Base-by-base conservation (phyloP, 306 rosid species). In the Albizia julibrissin region DNA sequence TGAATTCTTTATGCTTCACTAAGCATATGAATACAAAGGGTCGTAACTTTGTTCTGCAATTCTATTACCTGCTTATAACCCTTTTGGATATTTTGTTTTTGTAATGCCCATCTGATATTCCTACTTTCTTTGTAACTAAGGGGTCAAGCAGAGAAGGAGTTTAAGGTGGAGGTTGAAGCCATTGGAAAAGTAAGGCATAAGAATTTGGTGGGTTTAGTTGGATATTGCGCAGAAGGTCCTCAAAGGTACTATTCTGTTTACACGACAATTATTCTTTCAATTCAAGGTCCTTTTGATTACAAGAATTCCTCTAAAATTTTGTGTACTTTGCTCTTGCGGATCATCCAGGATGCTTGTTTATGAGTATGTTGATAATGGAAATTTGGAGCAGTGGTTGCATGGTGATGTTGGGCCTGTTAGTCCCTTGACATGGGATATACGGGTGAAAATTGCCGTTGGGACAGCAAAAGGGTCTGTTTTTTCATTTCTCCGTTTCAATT, bases 91-190 rank as follows among this genome's bases (percentile, higher is more conserved):
- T 22, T 3, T n/a, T 43, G 2, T 1, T 11, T 10, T 69, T 69
- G 29, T 22, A 69, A 42, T 9, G 4, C 22, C 21, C 54, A 4
- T n/a, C 54, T 42, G 74, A 22, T 42, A 69, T 69, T 40, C 74
- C n/a, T 61, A 18, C 79, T 74, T 29, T 82, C 33, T 73, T 72
- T 44, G 79, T 80, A 34, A 79, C 31, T 47, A 40, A 91, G 99
- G 90, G 99, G 99, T 77, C 99, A 95, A 84, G 99, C 99, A 10
- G 93, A 93, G 89, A 95, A 86, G 82, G 99, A 95, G 90, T 95
- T 95, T 86, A 91, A 89, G 88, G 98, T 95, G 72, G 99, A 95
- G 87, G 99, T 95, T 81, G 99, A 95, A 88, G 97, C 99, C 84
- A 95, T 95, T 42, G 99, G 99, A 82, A 95, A 92, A 91, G 99